Conservation (phyloP, 176 grass and related monocot species). For the Puya raimondii region DNA sequence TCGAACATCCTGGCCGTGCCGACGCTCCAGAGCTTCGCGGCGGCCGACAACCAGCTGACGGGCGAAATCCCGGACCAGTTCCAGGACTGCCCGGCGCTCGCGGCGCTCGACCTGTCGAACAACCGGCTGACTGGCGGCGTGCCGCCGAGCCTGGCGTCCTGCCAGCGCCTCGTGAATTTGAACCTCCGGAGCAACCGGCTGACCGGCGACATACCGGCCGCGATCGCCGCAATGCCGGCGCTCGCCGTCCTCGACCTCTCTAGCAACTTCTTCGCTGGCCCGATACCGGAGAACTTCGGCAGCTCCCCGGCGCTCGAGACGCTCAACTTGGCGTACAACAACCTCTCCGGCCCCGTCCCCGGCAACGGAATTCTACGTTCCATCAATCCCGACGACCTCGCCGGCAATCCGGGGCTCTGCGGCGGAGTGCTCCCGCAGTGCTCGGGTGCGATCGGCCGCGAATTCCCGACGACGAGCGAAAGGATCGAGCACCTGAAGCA, state of each 20-base stretch:
- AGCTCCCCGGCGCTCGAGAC: slow-evolving; percentile 87
- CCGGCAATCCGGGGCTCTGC: slow-evolving; percentile 70
- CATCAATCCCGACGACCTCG: slow-evolving; percentile 76
- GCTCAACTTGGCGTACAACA: slow-evolving; percentile 76
- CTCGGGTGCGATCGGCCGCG: slow-evolving; percentile 13
- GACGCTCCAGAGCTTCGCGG: slow-evolving; percentile 75
- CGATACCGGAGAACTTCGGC: slow-evolving; percentile 86
- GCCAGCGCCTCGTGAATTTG: slow-evolving; percentile 70
- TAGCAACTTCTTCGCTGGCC: slow-evolving; percentile 55
- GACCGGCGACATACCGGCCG: slow-evolving; percentile 46
- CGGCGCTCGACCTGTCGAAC: slow-evolving; percentile 72
- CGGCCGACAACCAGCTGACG: slow-evolving; percentile 60
- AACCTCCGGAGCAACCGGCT: slow-evolving; percentile 56
- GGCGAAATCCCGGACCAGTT: slow-evolving; percentile 78
- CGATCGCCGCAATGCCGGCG: slow-evolving; percentile 77
- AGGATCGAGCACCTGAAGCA: slow-evolving; percentile 38
- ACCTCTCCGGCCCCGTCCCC: slow-evolving; percentile 59
- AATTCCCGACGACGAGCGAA: slow-evolving; percentile 5
- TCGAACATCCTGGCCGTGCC: slow-evolving; percentile 54
- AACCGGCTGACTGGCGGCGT: slow-evolving; percentile 52
- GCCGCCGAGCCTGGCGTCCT: slow-evolving; percentile 61
- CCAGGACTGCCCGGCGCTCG: slow-evolving; percentile 75
- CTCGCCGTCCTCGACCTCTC: slow-evolving; percentile 85
- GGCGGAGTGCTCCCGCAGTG: slow-evolving; percentile 70
- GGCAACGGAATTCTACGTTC: slow-evolving; percentile 63